Evolutionary conservation across 2,329 filamentous ascomycete species (phyloP).

Genomic region (Claviceps monticola): DNA sequence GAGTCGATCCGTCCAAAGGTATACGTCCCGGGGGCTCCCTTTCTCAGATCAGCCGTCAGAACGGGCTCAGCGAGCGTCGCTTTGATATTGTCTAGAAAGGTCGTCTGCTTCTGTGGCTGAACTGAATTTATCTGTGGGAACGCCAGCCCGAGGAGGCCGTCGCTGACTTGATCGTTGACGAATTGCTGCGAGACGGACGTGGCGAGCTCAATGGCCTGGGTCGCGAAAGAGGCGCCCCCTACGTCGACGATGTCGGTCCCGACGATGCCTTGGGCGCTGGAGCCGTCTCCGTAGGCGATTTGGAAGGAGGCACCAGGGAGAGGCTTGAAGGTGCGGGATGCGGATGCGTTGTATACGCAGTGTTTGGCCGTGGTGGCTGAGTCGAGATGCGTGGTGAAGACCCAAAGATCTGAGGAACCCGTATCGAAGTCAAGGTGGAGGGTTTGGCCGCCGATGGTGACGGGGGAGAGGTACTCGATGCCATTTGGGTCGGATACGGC

Average conservation of each 20-base stretch:
- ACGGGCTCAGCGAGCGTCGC: conserved; percentile 21
- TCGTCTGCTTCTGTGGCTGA: conserved; percentile 25
- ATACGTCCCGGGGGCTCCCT: conserved; percentile 45
- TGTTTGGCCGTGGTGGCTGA: conserved; percentile 23
- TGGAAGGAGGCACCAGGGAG: conserved; percentile 25
- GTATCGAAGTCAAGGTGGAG: conserved; percentile 13
- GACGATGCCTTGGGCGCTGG: conserved; percentile 27
- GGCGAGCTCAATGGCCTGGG: conserved; percentile 30
- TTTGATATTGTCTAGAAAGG: conserved; percentile 26
- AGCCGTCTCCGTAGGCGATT: conserved; percentile 31
- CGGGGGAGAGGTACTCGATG: conserved; percentile 8
- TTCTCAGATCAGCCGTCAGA: conserved; percentile 56
- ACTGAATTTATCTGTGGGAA: conserved; percentile 30
- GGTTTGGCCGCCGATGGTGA: conserved; percentile 11
- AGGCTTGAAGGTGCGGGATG: conserved; percentile 24
- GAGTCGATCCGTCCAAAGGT: conserved; percentile 60
- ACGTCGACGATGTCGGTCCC: conserved; percentile 29
- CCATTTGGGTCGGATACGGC: conserved; percentile 5
- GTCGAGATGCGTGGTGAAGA: conserved; percentile 29
- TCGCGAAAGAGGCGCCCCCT: conserved; percentile 25
- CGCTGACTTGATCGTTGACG: conserved; percentile 24
- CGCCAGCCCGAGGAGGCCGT: conserved; percentile 31
- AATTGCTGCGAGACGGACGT: conserved; percentile 26
- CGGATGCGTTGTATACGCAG: conserved; percentile 22
- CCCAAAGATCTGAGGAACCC: conserved; percentile 16